Evolutionary conservation across 2,329 filamentous ascomycete species (phyloP).

Genomic region (Cladophialophora bantiana): DNA sequence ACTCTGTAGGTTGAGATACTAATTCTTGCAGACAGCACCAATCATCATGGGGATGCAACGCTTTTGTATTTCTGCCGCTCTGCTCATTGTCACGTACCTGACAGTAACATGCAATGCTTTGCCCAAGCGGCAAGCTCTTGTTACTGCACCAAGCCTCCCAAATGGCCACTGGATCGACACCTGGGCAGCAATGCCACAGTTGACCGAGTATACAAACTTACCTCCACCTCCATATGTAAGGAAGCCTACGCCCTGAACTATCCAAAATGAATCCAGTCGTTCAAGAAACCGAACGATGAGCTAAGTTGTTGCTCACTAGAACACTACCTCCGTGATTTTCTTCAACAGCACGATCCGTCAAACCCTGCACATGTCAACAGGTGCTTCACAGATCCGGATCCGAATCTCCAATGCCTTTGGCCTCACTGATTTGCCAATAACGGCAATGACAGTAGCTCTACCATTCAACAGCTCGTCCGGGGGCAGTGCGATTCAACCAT

Average conservation of each 20-base stretch:
- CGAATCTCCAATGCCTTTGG: constrained; percentile 73
- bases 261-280: not conserved
- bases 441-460: constrained; percentile 64
- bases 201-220: constrained; percentile 68
- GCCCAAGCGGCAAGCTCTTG: constrained; percentile 13
- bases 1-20: not conserved
- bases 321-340: constrained; percentile 62
- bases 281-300: too few species aligned
- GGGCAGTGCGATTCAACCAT: constrained; percentile 59
- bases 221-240: constrained; percentile 66
- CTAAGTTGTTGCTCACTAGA: constrained; percentile 48
- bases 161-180: constrained; percentile 65
- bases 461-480: constrained; percentile 63
- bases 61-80: not conserved
- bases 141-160: constrained; percentile 24
- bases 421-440: constrained; percentile 65
- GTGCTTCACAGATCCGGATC: constrained; percentile 64
- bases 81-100: constrained; percentile 11
- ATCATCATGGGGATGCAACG: constrained; percentile 4
- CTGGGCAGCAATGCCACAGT: constrained; percentile 71
- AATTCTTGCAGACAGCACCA: not conserved
- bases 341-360: constrained; percentile 70
- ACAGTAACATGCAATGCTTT: constrained; percentile 16
- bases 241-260: not conserved
- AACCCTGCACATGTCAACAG: constrained; percentile 67